A percentile compares a stretch with the other conserved stretches of the same genome.
Conservation (phyloP, 352 stramenopile species). For the Phytophthora fragariaefolia region DNA sequence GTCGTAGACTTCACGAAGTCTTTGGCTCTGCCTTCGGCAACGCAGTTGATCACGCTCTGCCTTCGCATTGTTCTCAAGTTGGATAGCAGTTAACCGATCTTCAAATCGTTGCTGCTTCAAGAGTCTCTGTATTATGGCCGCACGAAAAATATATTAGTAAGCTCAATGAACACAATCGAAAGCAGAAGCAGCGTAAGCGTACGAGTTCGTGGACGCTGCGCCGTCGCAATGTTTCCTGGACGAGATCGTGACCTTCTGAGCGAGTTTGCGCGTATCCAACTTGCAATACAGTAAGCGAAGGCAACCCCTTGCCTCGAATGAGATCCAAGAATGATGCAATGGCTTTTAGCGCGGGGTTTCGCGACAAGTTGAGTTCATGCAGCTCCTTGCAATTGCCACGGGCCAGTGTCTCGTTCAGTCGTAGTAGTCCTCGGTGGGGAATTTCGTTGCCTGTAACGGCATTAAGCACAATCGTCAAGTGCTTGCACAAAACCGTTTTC, state of each 20-base stretch:
- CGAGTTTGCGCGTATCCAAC: conserved; percentile 55
- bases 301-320: conserved; percentile 50
- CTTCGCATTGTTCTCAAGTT: conserved; percentile 42
- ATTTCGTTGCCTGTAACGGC: conserved; percentile 57
- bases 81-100: conserved; percentile 33
- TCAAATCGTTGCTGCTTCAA: conserved; percentile 59
- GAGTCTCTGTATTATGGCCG: conserved; percentile 19
- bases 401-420: conserved; percentile 51
- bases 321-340: conserved; percentile 63
- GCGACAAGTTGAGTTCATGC: conserved; percentile 59
- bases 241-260: conserved; percentile 46
- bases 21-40: conserved; percentile 48
- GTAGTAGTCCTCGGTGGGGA: conserved; percentile 40
- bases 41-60: conserved; percentile 39
- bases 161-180: neutral
- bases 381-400: conserved; percentile 48
- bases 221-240: conserved; percentile 39
- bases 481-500: neutral
- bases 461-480: neutral
- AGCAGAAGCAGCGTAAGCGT: conserved; percentile 9
- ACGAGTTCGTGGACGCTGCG: conserved; percentile 71
- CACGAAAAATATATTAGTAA: neutral
- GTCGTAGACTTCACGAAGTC: conserved; percentile 58
- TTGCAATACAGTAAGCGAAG: conserved; percentile 62
- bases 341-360: conserved; percentile 47